Conservation (phyloP, 805 yeast genomes). For the Yamadazyma nakazawae region DNA sequence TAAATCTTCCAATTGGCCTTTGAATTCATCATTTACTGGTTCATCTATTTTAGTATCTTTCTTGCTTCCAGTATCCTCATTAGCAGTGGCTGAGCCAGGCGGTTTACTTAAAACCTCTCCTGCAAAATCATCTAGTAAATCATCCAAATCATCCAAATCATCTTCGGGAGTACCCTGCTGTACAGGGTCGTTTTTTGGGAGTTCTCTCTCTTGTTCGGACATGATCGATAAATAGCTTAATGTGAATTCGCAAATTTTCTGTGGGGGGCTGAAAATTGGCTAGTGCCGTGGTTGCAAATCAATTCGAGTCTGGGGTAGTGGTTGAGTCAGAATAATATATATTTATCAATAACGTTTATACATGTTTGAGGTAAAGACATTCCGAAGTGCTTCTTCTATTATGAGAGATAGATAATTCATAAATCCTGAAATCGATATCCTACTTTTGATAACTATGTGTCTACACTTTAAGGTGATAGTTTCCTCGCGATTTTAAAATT, state of each 20-base stretch:
- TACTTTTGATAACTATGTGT: neutral
- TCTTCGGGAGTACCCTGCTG: slow-evolving; percentile 25
- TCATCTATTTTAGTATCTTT: slow-evolving; percentile 21
- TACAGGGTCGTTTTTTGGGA: neutral
- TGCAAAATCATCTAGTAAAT: slow-evolving; percentile 79
- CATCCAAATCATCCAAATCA: slow-evolving; percentile 75
- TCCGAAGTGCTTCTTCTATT: no score
- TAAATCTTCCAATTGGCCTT: slow-evolving; percentile 38
- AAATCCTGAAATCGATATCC: no score
- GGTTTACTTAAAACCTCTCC: slow-evolving; percentile 64
- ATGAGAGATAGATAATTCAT: no score
- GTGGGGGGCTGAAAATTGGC: slow-evolving; percentile 6
- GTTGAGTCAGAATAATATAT: neutral
- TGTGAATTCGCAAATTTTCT: neutral
- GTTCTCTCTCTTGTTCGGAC: slow-evolving; percentile 6
- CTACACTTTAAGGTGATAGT: neutral
- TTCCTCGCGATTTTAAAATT: neutral
- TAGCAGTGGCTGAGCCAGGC: slow-evolving; percentile 46
- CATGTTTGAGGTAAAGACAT: no score
- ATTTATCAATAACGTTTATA: no score
- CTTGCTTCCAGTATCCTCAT: slow-evolving; percentile 25
- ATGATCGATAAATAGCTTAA: neutral
- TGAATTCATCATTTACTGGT: slow-evolving; percentile 32
- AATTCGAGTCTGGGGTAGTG: neutral
- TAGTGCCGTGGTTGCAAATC: slow-evolving; percentile 4